Evolutionary conservation across 202 grass and related monocot genomes (phyloP), one percentile per base, ranked within the genome.

Genomic region (Schoenoplectus tabernaemontani): DNA sequence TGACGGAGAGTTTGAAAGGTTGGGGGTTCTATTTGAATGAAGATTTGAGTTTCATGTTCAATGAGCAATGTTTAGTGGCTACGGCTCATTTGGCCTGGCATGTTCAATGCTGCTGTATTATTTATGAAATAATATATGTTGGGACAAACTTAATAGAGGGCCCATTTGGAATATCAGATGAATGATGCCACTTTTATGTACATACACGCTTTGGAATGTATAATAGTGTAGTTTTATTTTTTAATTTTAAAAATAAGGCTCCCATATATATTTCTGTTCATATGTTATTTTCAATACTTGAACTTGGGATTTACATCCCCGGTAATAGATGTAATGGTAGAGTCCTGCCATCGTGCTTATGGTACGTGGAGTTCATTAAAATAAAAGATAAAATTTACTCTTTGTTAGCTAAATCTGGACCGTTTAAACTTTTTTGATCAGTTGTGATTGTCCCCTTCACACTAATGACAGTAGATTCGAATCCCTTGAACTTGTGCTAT

Each of bases 91-190:
- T 1, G 70, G 70, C 15, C 19, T 75, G 28, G 28, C 54, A 36
- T 32, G 6, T 74, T 53, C 51, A 53, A 11, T 8, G 46, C 1
- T 19, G 43, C 15, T 7, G 46, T 74, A 9, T 74, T 72, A 7
- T 71, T 46, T 32, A 33, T 74, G 70, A 19, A 74, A 51, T 75
- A 10, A 54, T 36, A 75, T 36, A 75, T 53, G 16, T 54, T 75
- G n/a, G 15, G 16, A 19, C 7, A 15, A 53, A 26, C 43, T 4
- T 36, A 34, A 36, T 7, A 34, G 46, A 75, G 69, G 47, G 15
- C 26, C 8, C 36, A 42, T 53, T 75, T 34, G 13, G 26, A 75
- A 75, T 75, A 75, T 51, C 36, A 53, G 47, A 54, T 75, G 47
- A 36, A 51, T 34, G 8, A 47, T 75, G 24, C 28, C 28, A 5